phyloP scores from a whole-genome alignment of 2,329 filamentous ascomycete species.

The Emergomyces orientalis region DNA sequence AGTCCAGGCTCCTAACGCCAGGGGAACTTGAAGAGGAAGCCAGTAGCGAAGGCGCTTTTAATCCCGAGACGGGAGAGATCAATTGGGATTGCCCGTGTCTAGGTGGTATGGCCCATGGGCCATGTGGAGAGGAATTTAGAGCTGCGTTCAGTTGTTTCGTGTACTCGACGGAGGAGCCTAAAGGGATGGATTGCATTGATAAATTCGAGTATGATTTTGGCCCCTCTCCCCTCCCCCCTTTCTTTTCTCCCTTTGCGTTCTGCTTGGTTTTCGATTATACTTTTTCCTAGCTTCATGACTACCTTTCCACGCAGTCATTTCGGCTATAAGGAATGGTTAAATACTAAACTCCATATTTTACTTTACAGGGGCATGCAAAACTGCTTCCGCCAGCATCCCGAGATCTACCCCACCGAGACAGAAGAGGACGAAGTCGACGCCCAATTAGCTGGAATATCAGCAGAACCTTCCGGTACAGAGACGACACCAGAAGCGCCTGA shows the following conservation, averaged over 20 bases:
- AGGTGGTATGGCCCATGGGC: conserved; percentile 92
- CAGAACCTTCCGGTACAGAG: conserved; percentile 17
- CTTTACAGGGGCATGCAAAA: conserved; percentile 79
- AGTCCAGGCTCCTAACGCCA: conserved; percentile 23
- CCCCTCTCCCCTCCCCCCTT: neutral
- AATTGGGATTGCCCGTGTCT: conserved; percentile 99
- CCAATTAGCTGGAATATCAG: conserved; percentile 25
- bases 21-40: conserved; percentile 69
- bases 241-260: too few relatives aligned
- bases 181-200: conserved; percentile 95
- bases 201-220: conserved; percentile 71
- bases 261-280: neutral
- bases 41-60: conserved; percentile 82
- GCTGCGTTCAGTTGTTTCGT: conserved; percentile 97
- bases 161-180: conserved; percentile 87
- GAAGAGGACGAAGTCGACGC: conserved; percentile 52
- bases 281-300: neutral
- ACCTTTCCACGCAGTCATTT: too few relatives aligned
- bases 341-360: conserved; percentile 17
- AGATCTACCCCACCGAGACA: conserved; percentile 83
- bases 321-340: too few relatives aligned
- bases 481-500: conserved; percentile 15
- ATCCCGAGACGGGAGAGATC: conserved; percentile 97
- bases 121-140: conserved; percentile 92
- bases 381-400: conserved; percentile 87